Conservation (phyloP, 768 basidiomycete genomes). For the Holtermannia corniformis region DNA sequence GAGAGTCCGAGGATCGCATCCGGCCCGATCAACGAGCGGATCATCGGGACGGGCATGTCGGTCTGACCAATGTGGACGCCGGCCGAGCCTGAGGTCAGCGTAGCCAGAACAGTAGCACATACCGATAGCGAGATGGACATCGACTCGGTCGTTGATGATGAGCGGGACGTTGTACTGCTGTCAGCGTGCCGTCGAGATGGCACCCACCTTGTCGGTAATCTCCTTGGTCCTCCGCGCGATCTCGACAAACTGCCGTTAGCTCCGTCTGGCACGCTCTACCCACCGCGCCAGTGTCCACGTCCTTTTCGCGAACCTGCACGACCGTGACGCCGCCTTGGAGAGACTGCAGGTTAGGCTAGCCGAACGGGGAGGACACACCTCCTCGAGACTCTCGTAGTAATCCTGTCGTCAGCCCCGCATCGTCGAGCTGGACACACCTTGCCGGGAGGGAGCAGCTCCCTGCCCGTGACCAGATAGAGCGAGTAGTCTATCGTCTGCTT, state of each 20-base stretch:
- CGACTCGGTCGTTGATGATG: constrained; percentile 59
- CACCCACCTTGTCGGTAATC: constrained; percentile 53
- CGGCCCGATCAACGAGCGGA: constrained; percentile 58
- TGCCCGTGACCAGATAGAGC: constrained; percentile 78
- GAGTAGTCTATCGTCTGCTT: constrained; percentile 43
- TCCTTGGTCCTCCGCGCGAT: constrained; percentile 60
- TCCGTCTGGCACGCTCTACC: constrained; percentile 18
- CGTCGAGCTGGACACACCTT: constrained; percentile 48
- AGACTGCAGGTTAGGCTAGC: constrained; percentile 46
- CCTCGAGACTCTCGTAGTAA: constrained; percentile 64
- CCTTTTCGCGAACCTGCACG: constrained; percentile 83
- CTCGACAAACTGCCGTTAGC: constrained; percentile 55
- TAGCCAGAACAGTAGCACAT: constrained; percentile 38
- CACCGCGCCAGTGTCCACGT: constrained; percentile 68
- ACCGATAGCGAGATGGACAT: constrained; percentile 68
- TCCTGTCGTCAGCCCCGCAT: constrained; percentile 44
- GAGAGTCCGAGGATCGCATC: constrained; percentile 71
- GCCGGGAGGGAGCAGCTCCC: constrained; percentile 62
- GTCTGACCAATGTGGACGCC: constrained; percentile 86
- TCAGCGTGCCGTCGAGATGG: background rate
- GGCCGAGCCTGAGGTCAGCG: constrained; percentile 35
- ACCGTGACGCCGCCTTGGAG: constrained; percentile 78
- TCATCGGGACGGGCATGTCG: constrained; percentile 64
- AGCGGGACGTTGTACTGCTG: constrained; percentile 61
- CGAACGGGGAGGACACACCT: constrained; percentile 45